Evolutionary conservation across 1,284 basidiomycete species (phyloP), one percentile per base, ranked within the genome.

Genomic region (Ustilago tritici): DNA sequence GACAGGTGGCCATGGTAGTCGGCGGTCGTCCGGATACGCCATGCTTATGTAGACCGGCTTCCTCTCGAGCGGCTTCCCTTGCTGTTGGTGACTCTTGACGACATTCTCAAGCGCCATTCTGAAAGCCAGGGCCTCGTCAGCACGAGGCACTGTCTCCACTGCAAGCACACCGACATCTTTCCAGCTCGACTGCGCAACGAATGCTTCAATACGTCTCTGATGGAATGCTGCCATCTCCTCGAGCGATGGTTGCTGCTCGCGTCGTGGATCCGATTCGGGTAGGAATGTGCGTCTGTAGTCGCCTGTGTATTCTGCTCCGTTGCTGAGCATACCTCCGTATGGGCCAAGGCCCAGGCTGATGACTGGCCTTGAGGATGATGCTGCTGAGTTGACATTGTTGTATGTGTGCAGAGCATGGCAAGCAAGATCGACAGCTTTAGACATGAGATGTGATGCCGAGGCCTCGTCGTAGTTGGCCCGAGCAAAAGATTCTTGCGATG

Each of bases 261-360:
- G 62, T 15, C 56, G 56, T 14, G 61, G 66, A 23, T 72, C 69
- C 8, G 72, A 61, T 43, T 74, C 62, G 23, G 70, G 54, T 5
- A 77, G 58, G 46, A 66, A 74, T 2, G 73, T 71, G 23, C 55
- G 56, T 43, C 63, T 66, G 50, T 83, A 83, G 38, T 79, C 76
- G n/a, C 82, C 82, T 1, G 79, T 83, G 40, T 83, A 82, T 53
- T 82, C 80, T 4, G 79, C 73, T 23, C 80, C 80, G 56, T 82
- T 78, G 66, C 79, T 73, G 17, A 82, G 75, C 64, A 78, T 68
- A 9, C 58, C 80, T 12, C 80, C 82, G 55, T 82, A 84, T 5
- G 82, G 82, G 3, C 82, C 82, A 9, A 84, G 59, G 34, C 76
- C 76, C 32, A 84, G 65, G 23, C 71, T 67, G 32, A 83, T 66